Evolutionary conservation across 306 rosid genomes (phyloP), one percentile per base, ranked within the genome.

Genomic region (Dryas drummondii): DNA sequence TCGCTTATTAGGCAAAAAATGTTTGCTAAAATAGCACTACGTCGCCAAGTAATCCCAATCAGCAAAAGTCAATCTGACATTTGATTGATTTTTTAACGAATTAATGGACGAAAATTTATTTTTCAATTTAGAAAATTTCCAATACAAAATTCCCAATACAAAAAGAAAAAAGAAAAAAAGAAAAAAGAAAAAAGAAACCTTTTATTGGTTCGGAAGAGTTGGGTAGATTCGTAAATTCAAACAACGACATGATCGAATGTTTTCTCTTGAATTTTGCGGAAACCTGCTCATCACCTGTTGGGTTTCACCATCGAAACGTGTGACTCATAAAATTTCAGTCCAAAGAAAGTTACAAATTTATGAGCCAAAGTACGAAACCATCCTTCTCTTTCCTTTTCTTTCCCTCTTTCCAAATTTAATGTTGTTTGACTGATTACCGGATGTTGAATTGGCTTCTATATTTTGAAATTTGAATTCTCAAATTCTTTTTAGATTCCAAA

Each of bases 321-420:
- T 55, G 73, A 71, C 54, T 52, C 37, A 32, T 32, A 32, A 19
- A 7, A 17, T n/a, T 41, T 12, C 14, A 15, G 22, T 17, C 78
- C 44, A 14, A 9, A 19, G 45, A 71, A 57, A 45, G 41, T 17
- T 54, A 9, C 54, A 56, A 17, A 66, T 11, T 55, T 6, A 48
- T 6, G 56, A 61, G 26, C 71, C 71, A 52, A 48, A 16, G 50
- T 22, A 70, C 51, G 57, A 62, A 62, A 53, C 72, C 46, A n/a
- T 37, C 17, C 5, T 0, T 57, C 66, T 5, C 49, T 26, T 10
- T 13, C 5, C 22, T 6, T 77, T 51, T 11, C 0, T 9, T 12
- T 19, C 46, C 37, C 63, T 44, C 26, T 7, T 1, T 5, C 37
- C 37, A 16, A 16, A n/a, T 14, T 61, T 70, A 45, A 15, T 61